These are phyloP conservation scores for Podosphaera fusca DNA, from an alignment of 2,329 filamentous ascomycete species.

Conservation along the genomic window DNA sequence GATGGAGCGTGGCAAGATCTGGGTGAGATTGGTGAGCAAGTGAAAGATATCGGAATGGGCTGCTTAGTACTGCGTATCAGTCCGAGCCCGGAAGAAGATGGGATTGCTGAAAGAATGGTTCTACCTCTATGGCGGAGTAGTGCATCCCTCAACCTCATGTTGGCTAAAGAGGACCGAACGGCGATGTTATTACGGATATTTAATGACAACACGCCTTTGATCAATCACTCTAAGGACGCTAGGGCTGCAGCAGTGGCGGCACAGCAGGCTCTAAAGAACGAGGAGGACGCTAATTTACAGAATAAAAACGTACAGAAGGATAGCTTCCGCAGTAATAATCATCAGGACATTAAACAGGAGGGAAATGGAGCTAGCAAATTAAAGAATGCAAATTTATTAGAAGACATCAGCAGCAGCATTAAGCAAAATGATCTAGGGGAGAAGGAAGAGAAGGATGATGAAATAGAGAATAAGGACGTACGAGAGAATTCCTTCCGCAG, in stretches of 20 bases:
- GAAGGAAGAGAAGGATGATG: too few species aligned
- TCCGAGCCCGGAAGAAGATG: slow-evolving; percentile 39
- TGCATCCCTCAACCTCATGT: slow-evolving; percentile 83
- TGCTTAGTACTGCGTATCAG: slow-evolving; percentile 79
- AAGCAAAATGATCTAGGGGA: too few species aligned
- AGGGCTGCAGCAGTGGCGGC: not conserved
- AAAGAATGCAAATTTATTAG: too few species aligned
- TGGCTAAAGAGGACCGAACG: slow-evolving; percentile 85
- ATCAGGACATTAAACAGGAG: too few species aligned
- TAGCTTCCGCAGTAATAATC: too few species aligned
- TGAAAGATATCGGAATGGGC: slow-evolving; percentile 62
- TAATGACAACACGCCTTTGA: slow-evolving; percentile 66
- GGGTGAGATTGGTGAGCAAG: slow-evolving; percentile 69
- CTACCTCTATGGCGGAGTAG: slow-evolving; percentile 87
- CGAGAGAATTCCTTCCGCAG: too few species aligned
- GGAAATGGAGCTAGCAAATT: too few species aligned
- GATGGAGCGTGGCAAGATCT: slow-evolving; percentile 52
- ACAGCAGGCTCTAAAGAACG: too few species aligned
- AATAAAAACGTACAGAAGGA: too few species aligned
- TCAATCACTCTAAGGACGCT: slow-evolving; percentile 21
- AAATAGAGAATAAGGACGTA: too few species aligned
- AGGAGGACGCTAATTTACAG: too few species aligned
- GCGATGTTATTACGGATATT: slow-evolving; percentile 82
- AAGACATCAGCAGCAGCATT: too few species aligned
- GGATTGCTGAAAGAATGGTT: slow-evolving; percentile 55